Conservation (phyloP, 2,329 filamentous ascomycete genomes). For the Phyllosticta capitalensis region DNA sequence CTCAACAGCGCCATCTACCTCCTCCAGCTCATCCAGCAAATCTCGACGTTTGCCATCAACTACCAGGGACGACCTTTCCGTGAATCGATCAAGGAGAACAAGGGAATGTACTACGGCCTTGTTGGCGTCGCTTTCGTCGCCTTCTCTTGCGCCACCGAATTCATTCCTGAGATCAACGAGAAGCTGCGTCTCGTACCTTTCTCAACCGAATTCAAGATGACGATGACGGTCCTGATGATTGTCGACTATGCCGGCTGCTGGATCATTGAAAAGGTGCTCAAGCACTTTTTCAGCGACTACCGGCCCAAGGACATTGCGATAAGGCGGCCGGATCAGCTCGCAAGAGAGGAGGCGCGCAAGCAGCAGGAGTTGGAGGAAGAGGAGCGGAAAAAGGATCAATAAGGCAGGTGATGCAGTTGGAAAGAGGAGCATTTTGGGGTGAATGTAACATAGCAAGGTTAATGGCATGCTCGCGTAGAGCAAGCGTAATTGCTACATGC, state of each 20-base stretch:
- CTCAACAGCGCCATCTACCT: conserved; percentile 97
- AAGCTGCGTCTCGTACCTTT: conserved; percentile 90
- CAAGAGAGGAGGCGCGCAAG: conserved; percentile 62
- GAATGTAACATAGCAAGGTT: conserved; percentile 2
- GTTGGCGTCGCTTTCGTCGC: conserved; percentile 81
- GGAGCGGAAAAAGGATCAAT: conserved; percentile 24
- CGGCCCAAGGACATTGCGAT: conserved; percentile 87
- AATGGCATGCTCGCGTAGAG: neutral
- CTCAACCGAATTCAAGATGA: conserved; percentile 75
- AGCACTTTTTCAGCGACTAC: conserved; percentile 81
- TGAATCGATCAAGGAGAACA: conserved; percentile 89
- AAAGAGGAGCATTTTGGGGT: neutral
- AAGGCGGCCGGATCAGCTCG: conserved; percentile 75
- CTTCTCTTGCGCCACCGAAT: conserved; percentile 89
- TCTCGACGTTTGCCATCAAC: conserved; percentile 98
- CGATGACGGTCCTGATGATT: conserved; percentile 76
- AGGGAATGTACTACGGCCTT: conserved; percentile 96
- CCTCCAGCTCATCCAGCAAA: conserved; percentile 95
- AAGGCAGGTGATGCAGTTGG: neutral
- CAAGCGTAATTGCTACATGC: neutral
- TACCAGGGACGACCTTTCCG: conserved; percentile 98
- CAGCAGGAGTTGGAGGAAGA: conserved; percentile 41
- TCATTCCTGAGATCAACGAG: conserved; percentile 90
- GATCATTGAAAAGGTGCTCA: conserved; percentile 76
- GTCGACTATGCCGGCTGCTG: conserved; percentile 82